Percentiles rank a stretch among this genome's conserved stretches.
These are phyloP conservation scores for Sugiyamaella smithiae DNA, from an alignment of 805 yeast genomes.

Conservation along the genomic window DNA sequence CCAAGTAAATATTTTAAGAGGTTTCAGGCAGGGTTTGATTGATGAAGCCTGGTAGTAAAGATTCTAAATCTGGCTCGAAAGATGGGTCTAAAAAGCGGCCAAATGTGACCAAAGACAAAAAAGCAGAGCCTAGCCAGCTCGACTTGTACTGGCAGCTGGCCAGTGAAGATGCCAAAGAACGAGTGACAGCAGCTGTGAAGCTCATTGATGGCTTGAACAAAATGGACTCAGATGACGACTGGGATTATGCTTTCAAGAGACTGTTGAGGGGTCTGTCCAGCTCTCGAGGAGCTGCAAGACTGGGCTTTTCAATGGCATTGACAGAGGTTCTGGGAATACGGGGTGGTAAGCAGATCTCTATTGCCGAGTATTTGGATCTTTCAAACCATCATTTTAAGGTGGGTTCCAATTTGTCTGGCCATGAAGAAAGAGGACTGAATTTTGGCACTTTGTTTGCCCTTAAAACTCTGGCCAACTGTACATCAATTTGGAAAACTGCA, in stretches of 20 bases:
- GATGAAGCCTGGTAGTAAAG: too few species aligned
- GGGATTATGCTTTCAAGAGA: slow-evolving; percentile 78
- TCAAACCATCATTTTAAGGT: slow-evolving; percentile 39
- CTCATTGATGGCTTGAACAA: slow-evolving; percentile 57
- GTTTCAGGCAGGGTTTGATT: too few species aligned
- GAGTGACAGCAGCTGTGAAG: slow-evolving; percentile 67
- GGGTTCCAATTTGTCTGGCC: slow-evolving; percentile 59
- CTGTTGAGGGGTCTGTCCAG: slow-evolving; percentile 79
- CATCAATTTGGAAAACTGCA: slow-evolving; percentile 36
- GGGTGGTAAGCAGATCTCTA: slow-evolving; percentile 33
- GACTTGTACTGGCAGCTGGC: slow-evolving; percentile 78
- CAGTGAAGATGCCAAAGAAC: slow-evolving; percentile 69
- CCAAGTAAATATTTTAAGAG: too few species aligned
- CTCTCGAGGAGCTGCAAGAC: slow-evolving; percentile 75
- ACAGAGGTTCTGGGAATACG: slow-evolving; percentile 50
- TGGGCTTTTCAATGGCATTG: slow-evolving; percentile 86
- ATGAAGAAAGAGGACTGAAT: slow-evolving; percentile 71
- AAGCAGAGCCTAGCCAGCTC: too few species aligned
- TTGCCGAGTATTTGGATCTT: slow-evolving; percentile 39
- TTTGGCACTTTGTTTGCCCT: slow-evolving; percentile 87
- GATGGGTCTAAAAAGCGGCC: too few species aligned
- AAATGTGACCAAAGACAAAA: too few species aligned
- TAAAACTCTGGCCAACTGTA: slow-evolving; percentile 65
- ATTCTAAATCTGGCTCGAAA: too few species aligned
- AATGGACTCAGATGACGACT: slow-evolving; percentile 48